Evolutionary conservation across 176 grass and related monocot species (phyloP).

Genomic region (Phyllostachys edulis): DNA sequence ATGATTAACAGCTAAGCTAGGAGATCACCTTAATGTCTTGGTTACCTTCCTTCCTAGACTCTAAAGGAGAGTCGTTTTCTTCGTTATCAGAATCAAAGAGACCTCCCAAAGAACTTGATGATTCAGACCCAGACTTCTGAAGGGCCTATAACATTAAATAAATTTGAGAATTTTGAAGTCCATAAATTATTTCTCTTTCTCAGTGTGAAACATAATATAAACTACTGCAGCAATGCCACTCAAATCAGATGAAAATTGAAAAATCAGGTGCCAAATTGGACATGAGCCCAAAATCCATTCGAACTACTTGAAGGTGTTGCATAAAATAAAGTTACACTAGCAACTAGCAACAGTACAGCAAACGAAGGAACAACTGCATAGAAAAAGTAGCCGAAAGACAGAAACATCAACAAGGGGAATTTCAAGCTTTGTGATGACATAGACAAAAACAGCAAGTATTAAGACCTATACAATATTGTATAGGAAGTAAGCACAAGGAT

Average conservation of each 20-base stretch:
- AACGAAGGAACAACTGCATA: not conserved
- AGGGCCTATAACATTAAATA: constrained; percentile 44
- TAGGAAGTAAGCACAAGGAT: not conserved
- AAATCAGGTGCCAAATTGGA: not conserved
- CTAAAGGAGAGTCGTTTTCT: constrained; percentile 39
- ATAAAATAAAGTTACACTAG: constrained; percentile 21
- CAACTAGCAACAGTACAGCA: not conserved
- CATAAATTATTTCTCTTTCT: constrained; percentile 25
- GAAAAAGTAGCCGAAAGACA: not conserved
- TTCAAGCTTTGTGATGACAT: not conserved
- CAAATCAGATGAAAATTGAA: constrained; percentile 9
- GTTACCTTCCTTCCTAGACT: constrained; percentile 26
- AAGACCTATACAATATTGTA: not conserved
- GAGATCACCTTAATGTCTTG: constrained; percentile 54
- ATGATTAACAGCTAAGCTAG: constrained; percentile 10
- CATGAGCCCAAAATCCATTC: not conserved
- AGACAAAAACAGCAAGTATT: not conserved
- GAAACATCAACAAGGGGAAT: not conserved
- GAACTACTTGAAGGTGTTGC: constrained; percentile 10
- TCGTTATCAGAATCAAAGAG: constrained; percentile 77
- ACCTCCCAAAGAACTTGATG: constrained; percentile 58
- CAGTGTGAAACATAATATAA: not conserved
- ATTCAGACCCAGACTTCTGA: constrained; percentile 57
- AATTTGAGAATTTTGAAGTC: constrained; percentile 19
- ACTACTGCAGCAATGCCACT: not conserved